phyloP scores from a whole-genome alignment of 1,284 basidiomycete genomes.

The Apiotrichum akiyoshidainum region DNA sequence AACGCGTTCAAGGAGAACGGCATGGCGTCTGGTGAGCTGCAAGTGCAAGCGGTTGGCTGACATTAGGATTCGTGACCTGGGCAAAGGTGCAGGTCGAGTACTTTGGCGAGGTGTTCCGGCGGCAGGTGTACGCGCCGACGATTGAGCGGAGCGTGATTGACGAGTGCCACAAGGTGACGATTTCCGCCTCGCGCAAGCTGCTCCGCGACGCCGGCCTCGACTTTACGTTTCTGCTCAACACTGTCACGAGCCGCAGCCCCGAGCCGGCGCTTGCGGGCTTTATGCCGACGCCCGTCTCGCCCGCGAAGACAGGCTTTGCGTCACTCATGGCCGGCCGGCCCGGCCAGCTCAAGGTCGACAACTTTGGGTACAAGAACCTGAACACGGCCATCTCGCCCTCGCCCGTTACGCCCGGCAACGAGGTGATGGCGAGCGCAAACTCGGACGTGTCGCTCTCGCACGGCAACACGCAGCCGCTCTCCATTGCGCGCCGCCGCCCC shows the following conservation, averaged over 20 bases:
- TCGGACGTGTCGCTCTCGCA: conserved; percentile 4
- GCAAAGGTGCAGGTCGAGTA: conserved; percentile 78
- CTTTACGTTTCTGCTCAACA: conserved; percentile 78
- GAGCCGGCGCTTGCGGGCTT: not conserved
- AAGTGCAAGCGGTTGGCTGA: not conserved
- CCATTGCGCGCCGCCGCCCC: conserved; percentile 6
- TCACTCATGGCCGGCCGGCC: not conserved
- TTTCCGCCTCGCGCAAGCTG: conserved; percentile 76
- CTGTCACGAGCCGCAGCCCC: conserved; percentile 56
- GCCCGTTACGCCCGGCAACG: not conserved
- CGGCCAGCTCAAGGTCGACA: not conserved
- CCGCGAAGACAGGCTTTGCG: not conserved
- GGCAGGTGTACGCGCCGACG: conserved; percentile 84
- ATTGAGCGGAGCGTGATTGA: conserved; percentile 65
- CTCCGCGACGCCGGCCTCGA: conserved; percentile 88
- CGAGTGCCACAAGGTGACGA: conserved; percentile 71
- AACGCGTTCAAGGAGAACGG: conserved; percentile 92
- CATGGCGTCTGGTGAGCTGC: conserved; percentile 74
- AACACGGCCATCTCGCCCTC: conserved; percentile 1
- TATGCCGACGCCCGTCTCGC: not conserved
- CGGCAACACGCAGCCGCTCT: conserved; percentile 21
- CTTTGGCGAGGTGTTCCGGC: conserved; percentile 80
- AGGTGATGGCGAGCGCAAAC: not conserved
- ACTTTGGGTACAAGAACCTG: not conserved
- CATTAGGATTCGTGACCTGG: conserved; percentile 86